Percentiles rank a stretch among this genome's conserved stretches.
Evolutionary conservation across 768 basidiomycete species (phyloP).

Genomic region (Amanita molliuscula): DNA sequence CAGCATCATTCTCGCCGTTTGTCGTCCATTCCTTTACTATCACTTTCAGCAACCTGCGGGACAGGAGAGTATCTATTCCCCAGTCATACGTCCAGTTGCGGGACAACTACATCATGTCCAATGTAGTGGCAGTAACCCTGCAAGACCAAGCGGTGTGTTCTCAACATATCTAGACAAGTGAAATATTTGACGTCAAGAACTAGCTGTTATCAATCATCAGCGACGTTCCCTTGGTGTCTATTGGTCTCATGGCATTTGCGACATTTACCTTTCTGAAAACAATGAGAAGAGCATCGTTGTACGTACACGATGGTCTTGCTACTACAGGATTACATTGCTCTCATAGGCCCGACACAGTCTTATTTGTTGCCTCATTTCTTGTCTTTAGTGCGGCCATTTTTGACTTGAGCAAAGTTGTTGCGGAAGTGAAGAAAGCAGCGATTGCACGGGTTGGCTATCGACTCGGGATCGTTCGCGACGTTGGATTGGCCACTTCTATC

Average conservation of each 20-base stretch:
- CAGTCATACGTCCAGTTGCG: too few relatives aligned
- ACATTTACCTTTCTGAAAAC: slow-evolving; percentile 46
- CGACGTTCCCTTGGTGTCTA: slow-evolving; percentile 58
- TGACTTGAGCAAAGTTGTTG: slow-evolving; percentile 48
- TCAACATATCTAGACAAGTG: too few relatives aligned
- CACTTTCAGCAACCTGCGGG: not conserved
- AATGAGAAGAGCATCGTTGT: slow-evolving; percentile 43
- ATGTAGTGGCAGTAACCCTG: too few relatives aligned
- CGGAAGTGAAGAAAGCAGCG: slow-evolving; percentile 21
- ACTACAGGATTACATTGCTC: slow-evolving; percentile 3
- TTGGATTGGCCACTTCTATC: slow-evolving; percentile 43
- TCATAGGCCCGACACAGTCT: slow-evolving; percentile 33
- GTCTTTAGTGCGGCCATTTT: slow-evolving; percentile 54
- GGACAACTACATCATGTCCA: too few relatives aligned
- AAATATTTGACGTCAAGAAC: not conserved
- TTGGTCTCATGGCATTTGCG: slow-evolving; percentile 56
- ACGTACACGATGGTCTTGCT: slow-evolving; percentile 14
- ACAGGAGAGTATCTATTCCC: not conserved
- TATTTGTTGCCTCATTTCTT: slow-evolving; percentile 48
- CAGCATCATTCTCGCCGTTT: not conserved
- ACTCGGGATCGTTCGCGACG: slow-evolving; percentile 45
- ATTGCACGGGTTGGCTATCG: slow-evolving; percentile 19
- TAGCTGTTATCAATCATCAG: slow-evolving; percentile 48
- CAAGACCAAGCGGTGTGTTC: not conserved
- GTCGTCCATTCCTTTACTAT: not conserved